Evolutionary conservation across 805 yeast genomes (phyloP).

Genomic region (Wickerhamiella galacta): DNA sequence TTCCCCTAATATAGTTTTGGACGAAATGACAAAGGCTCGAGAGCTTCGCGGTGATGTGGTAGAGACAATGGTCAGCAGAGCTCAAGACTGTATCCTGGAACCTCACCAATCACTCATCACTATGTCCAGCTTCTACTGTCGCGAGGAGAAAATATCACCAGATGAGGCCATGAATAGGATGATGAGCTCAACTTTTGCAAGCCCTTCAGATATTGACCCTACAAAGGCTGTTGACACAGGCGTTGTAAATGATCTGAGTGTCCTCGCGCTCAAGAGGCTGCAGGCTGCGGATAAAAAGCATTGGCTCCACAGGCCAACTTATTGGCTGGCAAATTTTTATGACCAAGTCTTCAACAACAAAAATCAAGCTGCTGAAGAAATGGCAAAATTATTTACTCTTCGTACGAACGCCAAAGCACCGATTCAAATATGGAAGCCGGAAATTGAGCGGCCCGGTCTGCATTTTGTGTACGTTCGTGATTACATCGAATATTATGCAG

Average conservation of each 20-base stretch:
- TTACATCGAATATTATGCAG: conserved; percentile 49
- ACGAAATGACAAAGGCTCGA: conserved; percentile 24
- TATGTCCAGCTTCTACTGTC: conserved; percentile 19
- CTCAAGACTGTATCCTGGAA: conserved; percentile 5
- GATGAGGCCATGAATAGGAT: conserved; percentile 6
- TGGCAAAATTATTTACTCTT: conserved; percentile 45
- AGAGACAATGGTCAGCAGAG: conserved; percentile 6
- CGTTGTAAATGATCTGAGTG: neutral
- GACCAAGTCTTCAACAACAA: conserved; percentile 37
- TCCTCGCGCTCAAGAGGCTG: conserved; percentile 30
- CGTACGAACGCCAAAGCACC: conserved; percentile 50
- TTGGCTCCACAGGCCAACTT: conserved; percentile 84
- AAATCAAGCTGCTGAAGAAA: conserved; percentile 42
- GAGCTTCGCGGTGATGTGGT: conserved; percentile 1
- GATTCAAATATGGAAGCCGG: conserved; percentile 87
- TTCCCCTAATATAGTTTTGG: conserved; percentile 24
- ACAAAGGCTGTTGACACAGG: neutral
- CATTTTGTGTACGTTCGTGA: conserved; percentile 65
- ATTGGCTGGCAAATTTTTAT: conserved; percentile 46
- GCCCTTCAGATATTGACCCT: neutral
- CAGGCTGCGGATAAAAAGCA: conserved; percentile 53
- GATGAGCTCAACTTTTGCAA: neutral
- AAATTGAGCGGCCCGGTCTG: conserved; percentile 78
- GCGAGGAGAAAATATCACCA: conserved; percentile 6
- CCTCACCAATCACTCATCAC: conserved; percentile 24